Conservation (phyloP, 2,329 filamentous ascomycete species). For the Seiridium unicorne region DNA sequence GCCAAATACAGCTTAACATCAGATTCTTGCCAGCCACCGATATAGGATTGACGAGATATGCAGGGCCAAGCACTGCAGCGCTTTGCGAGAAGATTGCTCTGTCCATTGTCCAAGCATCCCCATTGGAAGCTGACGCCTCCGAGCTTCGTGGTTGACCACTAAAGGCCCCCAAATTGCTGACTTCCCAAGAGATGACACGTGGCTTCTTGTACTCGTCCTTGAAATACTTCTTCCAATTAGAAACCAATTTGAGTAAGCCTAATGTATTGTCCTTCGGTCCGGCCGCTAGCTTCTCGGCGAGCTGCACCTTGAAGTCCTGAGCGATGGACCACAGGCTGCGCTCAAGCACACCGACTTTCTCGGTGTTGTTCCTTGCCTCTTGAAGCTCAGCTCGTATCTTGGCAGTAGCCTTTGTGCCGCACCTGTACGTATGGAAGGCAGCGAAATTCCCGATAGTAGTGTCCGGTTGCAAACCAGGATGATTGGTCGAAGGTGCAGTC, state of each 20-base stretch:
- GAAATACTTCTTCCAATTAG: conserved; percentile 20
- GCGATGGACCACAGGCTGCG: conserved; percentile 22
- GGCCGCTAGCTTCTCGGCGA: conserved; percentile 15
- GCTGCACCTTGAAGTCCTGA: not conserved
- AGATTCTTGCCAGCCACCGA: conserved; percentile 8
- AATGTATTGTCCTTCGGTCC: conserved; percentile 21
- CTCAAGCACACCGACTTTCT: not conserved
- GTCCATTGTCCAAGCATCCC: conserved; percentile 18
- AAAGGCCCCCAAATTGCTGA: conserved; percentile 26
- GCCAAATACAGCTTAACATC: conserved; percentile 5
- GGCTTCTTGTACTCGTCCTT: conserved; percentile 11
- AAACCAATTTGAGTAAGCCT: conserved; percentile 21
- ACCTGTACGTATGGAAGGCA: conserved; percentile 7
- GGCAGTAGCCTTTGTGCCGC: not conserved
- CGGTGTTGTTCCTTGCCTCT: not conserved
- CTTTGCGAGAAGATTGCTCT: conserved; percentile 13
- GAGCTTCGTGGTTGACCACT: conserved; percentile 13
- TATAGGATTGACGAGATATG: not conserved
- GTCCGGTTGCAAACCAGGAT: conserved; percentile 7
- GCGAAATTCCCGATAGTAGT: conserved; percentile 16
- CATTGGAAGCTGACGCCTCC: not conserved
- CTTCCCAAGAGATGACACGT: conserved; percentile 16
- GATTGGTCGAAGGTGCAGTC: not conserved
- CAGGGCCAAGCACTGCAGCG: not conserved
- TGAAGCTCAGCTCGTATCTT: not conserved